Evolutionary conservation across 108 stramenopile genomes (phyloP).

Genomic region (Thalassiosira profunda): DNA sequence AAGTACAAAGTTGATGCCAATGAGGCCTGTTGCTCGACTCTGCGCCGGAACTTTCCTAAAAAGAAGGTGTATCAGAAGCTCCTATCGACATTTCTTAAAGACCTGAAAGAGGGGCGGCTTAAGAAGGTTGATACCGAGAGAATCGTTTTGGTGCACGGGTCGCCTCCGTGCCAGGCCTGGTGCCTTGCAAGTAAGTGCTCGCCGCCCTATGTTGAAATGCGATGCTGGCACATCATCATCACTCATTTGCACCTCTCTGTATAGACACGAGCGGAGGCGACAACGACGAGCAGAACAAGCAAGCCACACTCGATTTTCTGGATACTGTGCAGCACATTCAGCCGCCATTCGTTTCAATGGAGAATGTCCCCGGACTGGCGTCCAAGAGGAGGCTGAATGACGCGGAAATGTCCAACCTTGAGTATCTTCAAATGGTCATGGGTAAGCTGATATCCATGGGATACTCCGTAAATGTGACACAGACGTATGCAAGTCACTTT

Average conservation of each 20-base stretch:
- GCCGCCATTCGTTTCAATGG: slow-evolving; percentile 43
- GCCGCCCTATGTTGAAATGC: background rate
- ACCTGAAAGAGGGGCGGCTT: background rate
- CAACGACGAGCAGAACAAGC: slow-evolving; percentile 48
- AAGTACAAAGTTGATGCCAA: slow-evolving; percentile 25
- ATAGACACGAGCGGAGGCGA: slow-evolving; percentile 38
- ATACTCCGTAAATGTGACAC: slow-evolving; percentile 34
- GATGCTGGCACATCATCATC: background rate
- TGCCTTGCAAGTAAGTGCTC: slow-evolving; percentile 18
- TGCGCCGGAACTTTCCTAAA: slow-evolving; percentile 16
- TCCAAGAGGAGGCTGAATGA: background rate
- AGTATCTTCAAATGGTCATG: slow-evolving; percentile 26
- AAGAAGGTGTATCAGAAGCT: slow-evolving; percentile 14
- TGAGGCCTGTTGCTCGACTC: slow-evolving; percentile 11
- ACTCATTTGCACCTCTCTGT: background rate
- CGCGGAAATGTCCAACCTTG: background rate
- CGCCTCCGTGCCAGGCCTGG: slow-evolving; percentile 60
- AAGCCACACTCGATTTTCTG: slow-evolving; percentile 34
- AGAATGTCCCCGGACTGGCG: slow-evolving; percentile 54
- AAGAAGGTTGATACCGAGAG: background rate
- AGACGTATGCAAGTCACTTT: slow-evolving; percentile 21
- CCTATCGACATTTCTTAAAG: slow-evolving; percentile 7
- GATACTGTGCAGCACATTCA: slow-evolving; percentile 25
- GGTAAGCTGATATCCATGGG: slow-evolving; percentile 25
- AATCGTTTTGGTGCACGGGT: slow-evolving; percentile 23